Conservation (phyloP, 306 rosid species). For the Canavalia gladiata region DNA sequence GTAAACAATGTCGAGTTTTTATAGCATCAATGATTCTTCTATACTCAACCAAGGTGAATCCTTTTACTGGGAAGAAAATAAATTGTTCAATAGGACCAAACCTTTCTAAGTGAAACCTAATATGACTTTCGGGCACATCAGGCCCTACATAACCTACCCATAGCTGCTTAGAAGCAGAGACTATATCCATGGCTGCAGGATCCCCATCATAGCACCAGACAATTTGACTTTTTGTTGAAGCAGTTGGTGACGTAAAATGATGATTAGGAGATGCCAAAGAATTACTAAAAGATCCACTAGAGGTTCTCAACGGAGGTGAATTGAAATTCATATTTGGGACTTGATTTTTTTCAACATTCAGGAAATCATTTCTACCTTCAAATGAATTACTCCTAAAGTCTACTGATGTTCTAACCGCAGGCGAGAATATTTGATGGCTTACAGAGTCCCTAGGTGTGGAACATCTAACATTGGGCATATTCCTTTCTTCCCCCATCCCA, state of each 20-base stretch:
- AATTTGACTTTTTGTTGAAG: constrained; percentile 59
- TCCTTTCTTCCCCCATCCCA: constrained; percentile 66
- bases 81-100: constrained; percentile 84
- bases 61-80: constrained; percentile 73
- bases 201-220: constrained; percentile 92
- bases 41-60: constrained; percentile 88
- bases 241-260: constrained; percentile 59
- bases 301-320: constrained; percentile 68
- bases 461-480: constrained; percentile 59
- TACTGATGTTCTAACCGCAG: constrained; percentile 63
- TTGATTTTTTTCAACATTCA: constrained; percentile 66
- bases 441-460: constrained; percentile 68
- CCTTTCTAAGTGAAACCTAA: constrained; percentile 88
- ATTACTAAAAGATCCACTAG: constrained; percentile 67
- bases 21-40: constrained; percentile 81
- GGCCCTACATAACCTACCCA: constrained; percentile 78
- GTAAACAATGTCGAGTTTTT: constrained; percentile 77
- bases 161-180: constrained; percentile 89
- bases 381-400: constrained; percentile 73
- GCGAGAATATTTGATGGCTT: constrained; percentile 70
- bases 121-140: constrained; percentile 81
- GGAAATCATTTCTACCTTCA: constrained; percentile 66
- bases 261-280: constrained; percentile 72
- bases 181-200: constrained; percentile 81
- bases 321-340: constrained; percentile 60